Base-by-base conservation (phyloP, 768 basidiomycete genomes). In the Pleurotus pulmonarius region DNA sequence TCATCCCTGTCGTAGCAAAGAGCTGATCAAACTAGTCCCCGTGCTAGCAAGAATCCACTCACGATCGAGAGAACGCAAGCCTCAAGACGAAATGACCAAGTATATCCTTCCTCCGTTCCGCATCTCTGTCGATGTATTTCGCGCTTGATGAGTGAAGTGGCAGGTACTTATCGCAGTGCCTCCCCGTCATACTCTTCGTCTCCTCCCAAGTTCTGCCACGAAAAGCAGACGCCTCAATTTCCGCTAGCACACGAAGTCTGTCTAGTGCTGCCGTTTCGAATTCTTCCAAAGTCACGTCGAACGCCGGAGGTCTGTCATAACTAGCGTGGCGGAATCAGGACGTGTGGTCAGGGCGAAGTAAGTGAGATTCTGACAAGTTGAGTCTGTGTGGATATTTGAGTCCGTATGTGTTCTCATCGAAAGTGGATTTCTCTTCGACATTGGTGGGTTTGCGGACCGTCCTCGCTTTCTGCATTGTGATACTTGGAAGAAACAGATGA, bases 21-120 rank as follows among this genome's bases (percentile, higher is more conserved):
- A 34, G 29, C 29, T 34, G 3, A 34, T 34, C 4, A 11, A 11
- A 4, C 29, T 11, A 34, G 2, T 4, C 11, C 29, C 9, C 29
- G 29, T 34, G 9, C 11, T 11, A 34, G 29, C 29, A 11, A 11
- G 29, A 34, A 16, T 58, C 38, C 49, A 85, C 94, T 68, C 72
- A 98, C 95, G 94, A 93, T 56, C 93, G 85, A 73, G 95, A 97
- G 71, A 99, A 98, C 5, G 97, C 95, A 40, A 99, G 77, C 49
- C 97, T 75, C 59, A 98, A 75, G 9, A 98, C 92, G 70, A 94
- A 98, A 72, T 99, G 97, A 8, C 94, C 87, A 11, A 97, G 76
- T 64, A 92, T 88, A 69, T 99, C 97, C 59, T 80, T 86, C 65
- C 80, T 79, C 58, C 97, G 78, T 68, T 98, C 84, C 8, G 66